Evolutionary conservation across 768 basidiomycete species (phyloP).

Genomic region (Leucocoprinus birnbaumii): DNA sequence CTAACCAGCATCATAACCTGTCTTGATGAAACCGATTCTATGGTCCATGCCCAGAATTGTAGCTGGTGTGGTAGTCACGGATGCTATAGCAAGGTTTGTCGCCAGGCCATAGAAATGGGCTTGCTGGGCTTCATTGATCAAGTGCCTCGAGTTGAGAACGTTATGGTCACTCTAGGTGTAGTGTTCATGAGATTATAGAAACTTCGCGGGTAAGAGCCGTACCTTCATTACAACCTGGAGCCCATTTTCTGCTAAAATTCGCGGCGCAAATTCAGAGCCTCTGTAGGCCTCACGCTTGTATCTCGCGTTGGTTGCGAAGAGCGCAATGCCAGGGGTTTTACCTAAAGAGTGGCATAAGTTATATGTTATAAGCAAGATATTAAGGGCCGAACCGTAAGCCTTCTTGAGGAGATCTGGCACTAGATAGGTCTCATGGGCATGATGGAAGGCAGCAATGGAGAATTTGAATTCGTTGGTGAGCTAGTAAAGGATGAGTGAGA

Average conservation of each 20-base stretch:
- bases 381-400: conserved; percentile 46
- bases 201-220: neutral
- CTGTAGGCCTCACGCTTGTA: conserved; percentile 81
- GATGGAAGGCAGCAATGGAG: conserved; percentile 72
- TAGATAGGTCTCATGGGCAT: conserved; percentile 81
- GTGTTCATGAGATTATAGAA: too few relatives aligned
- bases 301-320: conserved; percentile 59
- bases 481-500: conserved; percentile 14
- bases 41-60: conserved; percentile 70
- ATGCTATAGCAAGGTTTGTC: conserved; percentile 59
- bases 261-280: conserved; percentile 76
- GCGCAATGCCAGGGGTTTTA: conserved; percentile 64
- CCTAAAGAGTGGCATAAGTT: conserved; percentile 31
- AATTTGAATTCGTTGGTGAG: conserved; percentile 70
- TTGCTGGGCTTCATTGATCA: conserved; percentile 76
- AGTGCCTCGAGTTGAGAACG: conserved; percentile 61
- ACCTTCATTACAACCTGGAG: conserved; percentile 78
- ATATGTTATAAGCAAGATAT: neutral
- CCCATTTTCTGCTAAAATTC: conserved; percentile 63
- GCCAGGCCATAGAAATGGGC: conserved; percentile 72
- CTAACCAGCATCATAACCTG: conserved; percentile 68
- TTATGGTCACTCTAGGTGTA: conserved; percentile 57
- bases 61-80: conserved; percentile 74
- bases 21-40: conserved; percentile 66
- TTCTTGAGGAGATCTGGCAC: conserved; percentile 79